These are phyloP conservation scores for Camellia oleifera DNA, from an alignment of 179 eudicot species.

Conservation along the genomic window DNA sequence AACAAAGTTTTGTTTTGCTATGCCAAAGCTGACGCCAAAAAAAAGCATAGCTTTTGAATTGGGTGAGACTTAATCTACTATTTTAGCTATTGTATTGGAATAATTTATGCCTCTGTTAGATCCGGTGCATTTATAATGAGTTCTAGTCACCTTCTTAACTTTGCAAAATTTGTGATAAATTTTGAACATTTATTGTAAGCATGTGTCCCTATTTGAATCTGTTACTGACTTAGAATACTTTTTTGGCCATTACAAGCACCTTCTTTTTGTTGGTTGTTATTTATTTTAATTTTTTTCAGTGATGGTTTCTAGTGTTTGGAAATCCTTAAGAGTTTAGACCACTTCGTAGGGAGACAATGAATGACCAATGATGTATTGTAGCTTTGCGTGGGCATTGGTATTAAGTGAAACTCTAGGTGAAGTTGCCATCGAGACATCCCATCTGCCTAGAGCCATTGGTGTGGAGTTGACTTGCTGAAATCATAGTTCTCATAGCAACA, in stretches of 20 bases:
- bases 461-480: neutral
- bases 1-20: neutral
- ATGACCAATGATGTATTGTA: neutral
- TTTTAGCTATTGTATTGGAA: neutral
- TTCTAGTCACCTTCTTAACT: neutral
- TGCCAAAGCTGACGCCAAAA: neutral
- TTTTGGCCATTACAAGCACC: neutral
- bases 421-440: neutral
- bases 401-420: neutral
- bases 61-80: neutral
- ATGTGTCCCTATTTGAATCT: neutral
- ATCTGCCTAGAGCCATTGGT: neutral
- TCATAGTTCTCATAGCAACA: neutral
- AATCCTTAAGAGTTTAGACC: neutral
- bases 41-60: neutral
- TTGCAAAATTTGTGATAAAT: neutral
- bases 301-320: neutral
- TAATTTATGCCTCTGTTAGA: neutral
- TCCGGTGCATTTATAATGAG: neutral
- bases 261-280: neutral
- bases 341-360: neutral
- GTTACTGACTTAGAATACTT: neutral
- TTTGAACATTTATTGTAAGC: neutral
- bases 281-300: too few relatives aligned
- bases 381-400: neutral